A percentile compares a stretch with the other conserved stretches of the same genome.
phyloP scores from a whole-genome alignment of 2,329 filamentous ascomycete genomes.

The Fusarium staphyleae region DNA sequence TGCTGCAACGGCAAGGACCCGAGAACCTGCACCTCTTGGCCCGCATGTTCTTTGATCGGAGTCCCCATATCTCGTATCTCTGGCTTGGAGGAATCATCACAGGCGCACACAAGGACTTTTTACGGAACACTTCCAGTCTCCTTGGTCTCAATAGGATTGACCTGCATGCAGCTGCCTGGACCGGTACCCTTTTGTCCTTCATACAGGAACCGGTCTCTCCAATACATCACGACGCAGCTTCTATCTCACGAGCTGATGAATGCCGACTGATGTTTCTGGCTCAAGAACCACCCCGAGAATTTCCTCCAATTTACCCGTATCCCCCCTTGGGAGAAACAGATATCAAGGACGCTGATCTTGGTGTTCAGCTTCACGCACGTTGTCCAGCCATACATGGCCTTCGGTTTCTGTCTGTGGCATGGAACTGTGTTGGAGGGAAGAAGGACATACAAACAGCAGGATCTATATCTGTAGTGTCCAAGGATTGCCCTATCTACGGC shows the following conservation, averaged over 20 bases:
- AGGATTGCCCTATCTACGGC: not conserved
- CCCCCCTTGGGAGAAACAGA: conserved; percentile 2
- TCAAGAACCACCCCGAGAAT: conserved; percentile 1
- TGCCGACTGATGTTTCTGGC: conserved; percentile 7
- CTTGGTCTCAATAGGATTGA: conserved; percentile 5
- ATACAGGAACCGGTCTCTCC: conserved; percentile 7
- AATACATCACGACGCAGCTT: not conserved
- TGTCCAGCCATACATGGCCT: conserved; percentile 3
- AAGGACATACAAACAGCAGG: not conserved
- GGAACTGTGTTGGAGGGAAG: conserved; percentile 1
- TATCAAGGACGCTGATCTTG: conserved; percentile 5
- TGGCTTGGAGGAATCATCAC: conserved; percentile 10
- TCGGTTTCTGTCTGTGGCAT: not conserved
- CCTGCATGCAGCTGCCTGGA: conserved; percentile 9
- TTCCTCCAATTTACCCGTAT: conserved; percentile 2
- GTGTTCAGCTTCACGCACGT: conserved; percentile 1
- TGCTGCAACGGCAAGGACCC: not conserved
- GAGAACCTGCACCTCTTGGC: conserved; percentile 6
- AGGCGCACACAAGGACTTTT: conserved; percentile 5
- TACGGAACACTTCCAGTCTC: not conserved
- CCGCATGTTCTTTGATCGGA: conserved; percentile 13
- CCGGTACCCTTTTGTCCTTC: conserved; percentile 10
- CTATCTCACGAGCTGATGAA: conserved; percentile 10
- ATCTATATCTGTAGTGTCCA: not conserved
- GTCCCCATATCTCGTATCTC: conserved; percentile 5